Conservation (phyloP, 768 basidiomycete species). For the Serendipita vermifera region DNA sequence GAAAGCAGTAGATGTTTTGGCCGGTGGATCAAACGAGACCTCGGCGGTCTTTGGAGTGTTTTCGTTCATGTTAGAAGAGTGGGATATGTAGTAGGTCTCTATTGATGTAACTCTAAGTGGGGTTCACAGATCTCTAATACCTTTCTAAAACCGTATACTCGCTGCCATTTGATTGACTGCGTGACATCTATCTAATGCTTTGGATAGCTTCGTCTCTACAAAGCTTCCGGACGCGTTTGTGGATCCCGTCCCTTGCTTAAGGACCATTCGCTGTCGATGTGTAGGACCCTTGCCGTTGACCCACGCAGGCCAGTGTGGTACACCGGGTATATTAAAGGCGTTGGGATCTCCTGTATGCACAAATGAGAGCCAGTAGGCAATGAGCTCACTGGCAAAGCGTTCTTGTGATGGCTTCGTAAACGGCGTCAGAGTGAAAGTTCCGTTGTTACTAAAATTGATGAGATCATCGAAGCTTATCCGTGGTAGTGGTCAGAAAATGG, state of each 20-base stretch:
- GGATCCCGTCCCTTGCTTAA: too few relatives aligned
- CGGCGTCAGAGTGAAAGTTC: constrained; percentile 36
- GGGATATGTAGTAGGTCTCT: constrained; percentile 48
- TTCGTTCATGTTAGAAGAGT: constrained; percentile 67
- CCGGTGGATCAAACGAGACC: constrained; percentile 45
- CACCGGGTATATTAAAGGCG: constrained; percentile 37
- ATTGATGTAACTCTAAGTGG: too few relatives aligned
- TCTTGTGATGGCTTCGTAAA: constrained; percentile 33
- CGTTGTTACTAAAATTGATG: constrained; percentile 32
- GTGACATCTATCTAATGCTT: too few relatives aligned
- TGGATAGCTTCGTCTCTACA: too few relatives aligned
- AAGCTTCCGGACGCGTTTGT: too few relatives aligned
- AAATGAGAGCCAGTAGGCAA: constrained; percentile 33
- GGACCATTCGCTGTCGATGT: neutral
- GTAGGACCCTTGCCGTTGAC: neutral
- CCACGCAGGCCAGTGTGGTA: constrained; percentile 35
- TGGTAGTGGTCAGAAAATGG: neutral
- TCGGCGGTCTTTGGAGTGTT: constrained; percentile 55
- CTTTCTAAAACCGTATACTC: too few relatives aligned
- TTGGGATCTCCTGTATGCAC: constrained; percentile 46
- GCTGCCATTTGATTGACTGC: too few relatives aligned
- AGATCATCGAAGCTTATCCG: neutral
- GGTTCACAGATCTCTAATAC: too few relatives aligned
- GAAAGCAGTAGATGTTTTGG: constrained; percentile 55
- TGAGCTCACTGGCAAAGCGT: constrained; percentile 44